Conservation (phyloP, 2,329 filamentous ascomycete genomes). For the Thelonectria olida region DNA sequence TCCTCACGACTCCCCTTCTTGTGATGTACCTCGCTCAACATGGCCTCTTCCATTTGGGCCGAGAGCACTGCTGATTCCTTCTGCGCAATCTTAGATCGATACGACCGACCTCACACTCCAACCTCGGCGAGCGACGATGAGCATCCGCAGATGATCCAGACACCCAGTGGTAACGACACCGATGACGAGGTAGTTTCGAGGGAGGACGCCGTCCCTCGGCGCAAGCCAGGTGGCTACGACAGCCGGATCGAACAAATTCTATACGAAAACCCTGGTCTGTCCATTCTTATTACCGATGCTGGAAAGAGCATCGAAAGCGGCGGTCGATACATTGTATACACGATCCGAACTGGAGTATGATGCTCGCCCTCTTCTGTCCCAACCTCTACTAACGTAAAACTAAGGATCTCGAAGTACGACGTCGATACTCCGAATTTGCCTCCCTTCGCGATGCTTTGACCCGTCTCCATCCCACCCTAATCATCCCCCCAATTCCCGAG, state of each 20-base stretch:
- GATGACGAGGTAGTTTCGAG: constrained; percentile 58
- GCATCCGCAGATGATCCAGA: constrained; percentile 54
- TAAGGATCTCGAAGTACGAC: constrained; percentile 92
- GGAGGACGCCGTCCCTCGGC: constrained; percentile 60
- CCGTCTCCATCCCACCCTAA: constrained; percentile 90
- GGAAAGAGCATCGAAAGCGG: constrained; percentile 95
- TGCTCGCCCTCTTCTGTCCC: neutral
- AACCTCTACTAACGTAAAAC: constrained; percentile 4
- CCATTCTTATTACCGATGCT: constrained; percentile 92
- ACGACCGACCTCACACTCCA: constrained; percentile 76
- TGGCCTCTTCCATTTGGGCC: constrained; percentile 5
- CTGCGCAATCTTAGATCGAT: constrained; percentile 47
- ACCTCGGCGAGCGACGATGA: constrained; percentile 76
- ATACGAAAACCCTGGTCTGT: constrained; percentile 90
- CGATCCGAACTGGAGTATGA: constrained; percentile 89
- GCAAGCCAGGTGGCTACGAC: constrained; percentile 88
- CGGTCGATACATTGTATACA: constrained; percentile 95
- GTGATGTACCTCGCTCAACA: constrained; percentile 1
- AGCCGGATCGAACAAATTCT: constrained; percentile 97
- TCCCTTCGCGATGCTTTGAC: constrained; percentile 89
- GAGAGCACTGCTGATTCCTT: constrained; percentile 21
- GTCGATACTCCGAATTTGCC: constrained; percentile 96
- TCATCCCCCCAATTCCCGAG: constrained; percentile 96
- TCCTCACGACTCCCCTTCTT: constrained; percentile 8
- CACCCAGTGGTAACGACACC: constrained; percentile 45